Evolutionary conservation across 257 asterid species (phyloP).

Genomic region (Nicotiana tabacum): DNA sequence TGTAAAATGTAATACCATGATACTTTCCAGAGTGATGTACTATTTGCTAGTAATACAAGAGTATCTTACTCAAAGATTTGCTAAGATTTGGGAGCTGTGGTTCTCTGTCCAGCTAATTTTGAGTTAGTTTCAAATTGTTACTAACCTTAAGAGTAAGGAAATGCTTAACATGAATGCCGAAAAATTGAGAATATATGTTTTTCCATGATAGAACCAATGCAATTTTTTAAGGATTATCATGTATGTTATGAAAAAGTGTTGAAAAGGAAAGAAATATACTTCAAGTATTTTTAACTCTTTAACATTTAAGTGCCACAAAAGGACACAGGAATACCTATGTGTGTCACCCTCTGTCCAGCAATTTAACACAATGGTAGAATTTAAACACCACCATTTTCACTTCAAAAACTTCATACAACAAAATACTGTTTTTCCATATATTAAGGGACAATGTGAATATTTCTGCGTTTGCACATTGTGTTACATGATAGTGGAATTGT

Average conservation of each 20-base stretch:
- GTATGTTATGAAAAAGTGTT: too few species aligned
- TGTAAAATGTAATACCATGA: not conserved
- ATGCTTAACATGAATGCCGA: not conserved
- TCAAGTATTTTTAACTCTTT: not conserved
- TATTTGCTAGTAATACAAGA: not conserved
- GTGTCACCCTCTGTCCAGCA: conserved; percentile 7
- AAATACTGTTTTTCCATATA: too few species aligned
- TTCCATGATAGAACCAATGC: too few species aligned
- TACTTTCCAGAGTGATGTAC: not conserved
- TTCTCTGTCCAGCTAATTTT: not conserved
- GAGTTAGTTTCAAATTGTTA: not conserved
- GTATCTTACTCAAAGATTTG: not conserved
- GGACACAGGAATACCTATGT: not conserved
- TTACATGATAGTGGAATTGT: not conserved
- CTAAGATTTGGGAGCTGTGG: not conserved
- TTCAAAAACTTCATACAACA: not conserved
- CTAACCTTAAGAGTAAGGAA: not conserved
- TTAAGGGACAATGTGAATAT: too few species aligned
- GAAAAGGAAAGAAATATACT: not conserved
- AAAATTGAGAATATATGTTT: too few species aligned
- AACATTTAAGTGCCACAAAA: conserved; percentile 10
- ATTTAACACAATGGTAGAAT: not conserved
- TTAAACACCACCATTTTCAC: conserved; percentile 5
- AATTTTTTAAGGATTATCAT: too few species aligned
- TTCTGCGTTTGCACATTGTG: not conserved